Evolutionary conservation across 441 rosid species (phyloP).

Genomic region (Kokia cookei): DNA sequence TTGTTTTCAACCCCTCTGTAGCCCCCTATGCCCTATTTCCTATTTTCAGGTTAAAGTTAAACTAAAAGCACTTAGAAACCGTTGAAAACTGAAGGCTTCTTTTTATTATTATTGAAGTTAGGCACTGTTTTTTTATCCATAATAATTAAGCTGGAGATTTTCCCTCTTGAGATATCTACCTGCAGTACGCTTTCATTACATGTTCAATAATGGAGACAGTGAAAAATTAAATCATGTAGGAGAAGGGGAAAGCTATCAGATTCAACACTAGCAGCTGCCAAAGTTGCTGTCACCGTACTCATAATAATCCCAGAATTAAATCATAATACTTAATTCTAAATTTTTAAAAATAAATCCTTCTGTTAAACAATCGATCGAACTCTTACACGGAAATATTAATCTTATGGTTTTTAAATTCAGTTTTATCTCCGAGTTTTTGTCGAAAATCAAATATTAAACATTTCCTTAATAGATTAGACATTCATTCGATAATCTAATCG

Average conservation of each 20-base stretch:
- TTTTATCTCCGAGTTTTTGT: too few relatives aligned
- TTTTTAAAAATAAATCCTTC: too few relatives aligned
- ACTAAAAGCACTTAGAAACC: background rate
- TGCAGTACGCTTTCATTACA: background rate
- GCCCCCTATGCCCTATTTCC: background rate
- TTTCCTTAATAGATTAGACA: too few relatives aligned
- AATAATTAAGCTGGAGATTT: background rate
- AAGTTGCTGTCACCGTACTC: constrained; percentile 10
- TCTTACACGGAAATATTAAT: too few relatives aligned
- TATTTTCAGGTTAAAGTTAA: background rate
- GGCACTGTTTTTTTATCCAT: background rate
- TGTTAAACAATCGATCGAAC: too few relatives aligned
- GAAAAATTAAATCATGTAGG: background rate
- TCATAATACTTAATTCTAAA: too few relatives aligned
- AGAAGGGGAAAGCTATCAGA: constrained; percentile 1
- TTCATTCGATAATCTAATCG: too few relatives aligned
- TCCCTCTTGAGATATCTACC: background rate
- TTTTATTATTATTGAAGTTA: background rate
- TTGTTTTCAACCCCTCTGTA: background rate
- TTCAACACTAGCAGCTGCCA: background rate
- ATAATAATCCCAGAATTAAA: background rate
- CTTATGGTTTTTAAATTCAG: too few relatives aligned
- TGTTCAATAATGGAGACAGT: constrained; percentile 15
- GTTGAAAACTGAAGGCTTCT: background rate
- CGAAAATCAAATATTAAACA: too few relatives aligned